Base-by-base conservation (phyloP, 768 basidiomycete genomes). In the Psilocybe tampanensis region DNA sequence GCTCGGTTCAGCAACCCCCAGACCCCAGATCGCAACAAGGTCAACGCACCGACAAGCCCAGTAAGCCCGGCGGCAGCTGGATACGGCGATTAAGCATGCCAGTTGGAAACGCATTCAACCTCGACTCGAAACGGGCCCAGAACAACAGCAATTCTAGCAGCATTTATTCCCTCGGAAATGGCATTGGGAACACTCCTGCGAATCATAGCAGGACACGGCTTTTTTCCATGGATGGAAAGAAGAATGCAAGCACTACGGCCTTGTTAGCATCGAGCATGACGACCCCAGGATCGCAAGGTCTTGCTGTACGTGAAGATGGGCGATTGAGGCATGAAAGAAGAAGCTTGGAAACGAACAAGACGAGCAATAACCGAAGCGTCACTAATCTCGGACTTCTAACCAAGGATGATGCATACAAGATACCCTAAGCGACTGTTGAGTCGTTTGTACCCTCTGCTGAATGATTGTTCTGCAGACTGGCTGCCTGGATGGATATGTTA, bases 51-150 rank as follows among this genome's bases (percentile, higher is more conserved):
- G 36, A 39, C 47, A 60, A 62, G 47, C 66, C 80, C 42, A 81
- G 85, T 52, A 86, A 86, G 62, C 76, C 84, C 8, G 87, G 80
- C 56, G 88, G 81, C 55, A 82, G 88, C 0, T 92, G 90, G 90
- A 89, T 92, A 60, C 75, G 89, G 19, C 76, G 89, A 53, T 67
- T 92, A 56, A 92, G 90, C 62, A 89, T 92, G 87, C 89, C 89
- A 1, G 82, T 82, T 3, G 76, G 76, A 42, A 77, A 78, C 44
- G 82, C 85, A 33, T 86, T 90, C 65, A 80, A 78, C 6, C 71
- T 82, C 22, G 87, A 89, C 48, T 76, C 79, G 49, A 83, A 80
- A 73, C 79, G 76, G 63, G 66, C 68, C 34, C 63, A 68, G 5
- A 65, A 67, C 36, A 73, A 70, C 60, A 70, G 65, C 36, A 68